A percentile compares a stretch with the other conserved stretches of the same genome.
Evolutionary conservation across 139 green algal species (phyloP).

Genomic region (Chlorella vulgaris): DNA sequence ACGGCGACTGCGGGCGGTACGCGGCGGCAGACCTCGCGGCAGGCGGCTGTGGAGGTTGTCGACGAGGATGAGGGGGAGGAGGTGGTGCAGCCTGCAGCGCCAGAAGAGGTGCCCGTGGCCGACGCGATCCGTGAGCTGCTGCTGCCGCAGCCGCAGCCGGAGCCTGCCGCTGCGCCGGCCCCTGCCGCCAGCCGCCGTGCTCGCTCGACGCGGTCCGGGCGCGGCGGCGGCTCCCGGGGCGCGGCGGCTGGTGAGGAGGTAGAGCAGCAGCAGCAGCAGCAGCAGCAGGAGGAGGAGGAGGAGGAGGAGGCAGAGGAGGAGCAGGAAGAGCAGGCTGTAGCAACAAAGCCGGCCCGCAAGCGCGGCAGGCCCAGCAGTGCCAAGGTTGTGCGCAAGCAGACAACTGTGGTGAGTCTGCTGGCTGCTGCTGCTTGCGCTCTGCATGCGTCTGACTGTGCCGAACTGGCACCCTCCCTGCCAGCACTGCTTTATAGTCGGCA

Average conservation of each 20-base stretch:
- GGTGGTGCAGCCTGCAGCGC: background rate
- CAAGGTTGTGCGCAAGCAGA: background rate
- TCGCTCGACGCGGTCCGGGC: slow-evolving; percentile 6
- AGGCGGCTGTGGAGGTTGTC: background rate
- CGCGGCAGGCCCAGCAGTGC: slow-evolving; percentile 1
- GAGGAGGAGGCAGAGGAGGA: background rate
- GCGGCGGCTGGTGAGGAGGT: background rate
- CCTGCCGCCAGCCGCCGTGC: slow-evolving; percentile 9
- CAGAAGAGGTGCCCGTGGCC: slow-evolving; percentile 22
- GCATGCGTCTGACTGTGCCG: too few relatives aligned
- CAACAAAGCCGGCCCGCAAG: background rate
- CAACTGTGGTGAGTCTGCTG: slow-evolving; percentile 1
- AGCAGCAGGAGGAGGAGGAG: slow-evolving; percentile 12
- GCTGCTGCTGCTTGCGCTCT: too few relatives aligned
- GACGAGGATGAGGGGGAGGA: slow-evolving; percentile 25
- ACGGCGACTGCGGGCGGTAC: slow-evolving; percentile 3
- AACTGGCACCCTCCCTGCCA: background rate
- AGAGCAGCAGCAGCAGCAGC: slow-evolving; percentile 20
- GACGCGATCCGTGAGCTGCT: slow-evolving; percentile 31
- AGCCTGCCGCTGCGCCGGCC: too few relatives aligned
- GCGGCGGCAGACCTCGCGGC: slow-evolving; percentile 22
- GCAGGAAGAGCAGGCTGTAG: background rate
- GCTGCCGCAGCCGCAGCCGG: slow-evolving; percentile 17
- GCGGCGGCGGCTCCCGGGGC: background rate
- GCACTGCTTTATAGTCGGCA: background rate